Base-by-base conservation (phyloP, 106 monocot species). In the Platanthera zijinensis region DNA sequence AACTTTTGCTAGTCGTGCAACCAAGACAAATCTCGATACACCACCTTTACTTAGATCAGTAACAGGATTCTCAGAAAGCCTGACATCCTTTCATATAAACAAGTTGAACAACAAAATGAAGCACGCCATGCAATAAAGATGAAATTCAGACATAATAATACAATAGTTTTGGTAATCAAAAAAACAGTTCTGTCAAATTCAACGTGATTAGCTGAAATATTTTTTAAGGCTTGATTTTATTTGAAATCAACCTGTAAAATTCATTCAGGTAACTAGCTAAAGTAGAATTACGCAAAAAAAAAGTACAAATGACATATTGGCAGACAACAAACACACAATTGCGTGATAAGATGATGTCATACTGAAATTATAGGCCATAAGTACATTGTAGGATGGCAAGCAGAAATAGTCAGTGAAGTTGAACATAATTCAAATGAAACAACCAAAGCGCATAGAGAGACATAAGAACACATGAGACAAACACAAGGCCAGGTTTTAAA, bases 11-110 rank as follows among this genome's bases (percentile, higher is more conserved):
- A 99, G 80, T 49, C 94, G 88, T 48, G 97, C 97, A 89, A 99
- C 63, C 75, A 90, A 75, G 72, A 86, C 83, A 88, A 88, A 99
- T 66, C 97, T 89, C 78, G 89, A 87, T 32, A 91, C 56, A 66
- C 94, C 91, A 75, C 94, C 92, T 87, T 84, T 92, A 72, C 79
- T 78, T 47, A 85, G 87, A 86, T 94, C 94, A 83, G 72, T 78
- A 47, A 99, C 76, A 52, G 97, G 97, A 88, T 99, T 99, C 50
- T 86, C 94, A 81, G 97, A 92, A 81, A 99, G 89, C 84, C 97
- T 91, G 69, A 92, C 74, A n/a, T 99, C 94, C 97, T 99, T 88
- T 78, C 88, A 76, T 50, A 73, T 62, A 77, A 52, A 70, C 22
- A 78, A 78, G 51, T 79, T 74, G 14, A 70, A 70, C 5, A 72